Conservation (phyloP, 2,329 filamentous ascomycete species). For the Epichloe brachyelytri region DNA sequence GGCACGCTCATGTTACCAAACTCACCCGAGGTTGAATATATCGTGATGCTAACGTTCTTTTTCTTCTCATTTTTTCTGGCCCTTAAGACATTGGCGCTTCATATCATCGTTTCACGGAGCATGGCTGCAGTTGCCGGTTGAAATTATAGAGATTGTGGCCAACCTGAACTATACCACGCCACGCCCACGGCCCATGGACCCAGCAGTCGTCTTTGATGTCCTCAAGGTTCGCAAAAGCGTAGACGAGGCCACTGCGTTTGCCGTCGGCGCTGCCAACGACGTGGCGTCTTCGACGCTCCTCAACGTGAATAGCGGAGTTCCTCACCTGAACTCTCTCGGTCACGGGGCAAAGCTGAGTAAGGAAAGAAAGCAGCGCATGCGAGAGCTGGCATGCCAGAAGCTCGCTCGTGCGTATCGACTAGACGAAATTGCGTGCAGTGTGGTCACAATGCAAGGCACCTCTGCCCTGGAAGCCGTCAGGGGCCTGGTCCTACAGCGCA, state of each 20-base stretch:
- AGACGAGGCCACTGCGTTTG: constrained; percentile 66
- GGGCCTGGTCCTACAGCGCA: constrained; percentile 56
- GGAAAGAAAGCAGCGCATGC: constrained; percentile 66
- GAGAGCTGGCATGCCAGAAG: constrained; percentile 68
- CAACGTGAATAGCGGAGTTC: constrained; percentile 31
- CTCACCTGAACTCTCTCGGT: constrained; percentile 11
- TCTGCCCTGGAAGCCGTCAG: constrained; percentile 68
- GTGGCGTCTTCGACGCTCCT: constrained; percentile 52
- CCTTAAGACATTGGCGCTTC: constrained; percentile 68
- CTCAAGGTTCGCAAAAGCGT: constrained; percentile 70
- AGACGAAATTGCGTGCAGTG: constrained; percentile 73
- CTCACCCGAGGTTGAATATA: no score
- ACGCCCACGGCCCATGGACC: constrained; percentile 64
- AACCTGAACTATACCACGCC: constrained; percentile 69
- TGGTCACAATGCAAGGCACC: constrained; percentile 71
- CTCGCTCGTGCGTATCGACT: constrained; percentile 65
- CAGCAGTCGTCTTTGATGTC: constrained; percentile 70
- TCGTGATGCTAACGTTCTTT: not conserved
- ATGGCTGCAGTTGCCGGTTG: constrained; percentile 68
- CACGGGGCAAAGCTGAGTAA: constrained; percentile 56
- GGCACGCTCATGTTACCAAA: no score
- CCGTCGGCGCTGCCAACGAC: constrained; percentile 65
- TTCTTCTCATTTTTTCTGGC: rapidly evolving
- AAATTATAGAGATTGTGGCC: constrained; percentile 66
- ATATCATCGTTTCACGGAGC: constrained; percentile 75